Conservation (phyloP, 164 flowering plant genomes). For the Brasenia schreberi region DNA sequence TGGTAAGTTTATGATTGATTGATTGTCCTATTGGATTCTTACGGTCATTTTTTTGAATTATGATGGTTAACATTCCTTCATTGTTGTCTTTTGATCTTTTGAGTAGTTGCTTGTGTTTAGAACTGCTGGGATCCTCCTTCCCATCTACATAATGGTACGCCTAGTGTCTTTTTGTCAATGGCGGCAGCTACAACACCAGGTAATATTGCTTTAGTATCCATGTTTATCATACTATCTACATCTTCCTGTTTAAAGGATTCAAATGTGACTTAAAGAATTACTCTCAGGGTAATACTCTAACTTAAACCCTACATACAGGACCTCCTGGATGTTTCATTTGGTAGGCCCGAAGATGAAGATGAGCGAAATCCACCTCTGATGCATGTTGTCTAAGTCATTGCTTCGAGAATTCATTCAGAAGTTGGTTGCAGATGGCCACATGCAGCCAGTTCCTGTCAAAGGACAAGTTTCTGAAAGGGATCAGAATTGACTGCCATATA, state of each 20-base stretch:
- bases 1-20: conserved; percentile 19
- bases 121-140: conserved; percentile 54
- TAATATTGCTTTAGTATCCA: conserved; percentile 1
- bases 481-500: too few species aligned
- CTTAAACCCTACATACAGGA: neutral
- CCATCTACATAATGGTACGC: conserved; percentile 47
- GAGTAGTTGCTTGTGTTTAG: conserved; percentile 47
- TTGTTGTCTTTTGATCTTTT: neutral
- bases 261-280: too few species aligned
- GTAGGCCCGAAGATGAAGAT: neutral
- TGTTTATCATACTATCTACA: neutral
- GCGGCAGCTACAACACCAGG: conserved; percentile 39
- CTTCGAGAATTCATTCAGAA: too few species aligned
- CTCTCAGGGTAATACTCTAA: too few species aligned
- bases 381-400: too few species aligned
- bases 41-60: neutral
- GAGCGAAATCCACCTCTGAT: too few species aligned
- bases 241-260: too few species aligned
- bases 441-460: too few species aligned
- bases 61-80: too few species aligned
- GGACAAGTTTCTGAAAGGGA: too few species aligned
- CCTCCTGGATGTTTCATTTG: neutral
- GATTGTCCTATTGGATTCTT: too few species aligned
- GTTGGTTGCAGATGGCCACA: too few species aligned
- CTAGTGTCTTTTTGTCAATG: conserved; percentile 33